These are phyloP conservation scores for Physaria fendleri DNA, from an alignment of 345 rosid genomes.

Conservation along the genomic window DNA sequence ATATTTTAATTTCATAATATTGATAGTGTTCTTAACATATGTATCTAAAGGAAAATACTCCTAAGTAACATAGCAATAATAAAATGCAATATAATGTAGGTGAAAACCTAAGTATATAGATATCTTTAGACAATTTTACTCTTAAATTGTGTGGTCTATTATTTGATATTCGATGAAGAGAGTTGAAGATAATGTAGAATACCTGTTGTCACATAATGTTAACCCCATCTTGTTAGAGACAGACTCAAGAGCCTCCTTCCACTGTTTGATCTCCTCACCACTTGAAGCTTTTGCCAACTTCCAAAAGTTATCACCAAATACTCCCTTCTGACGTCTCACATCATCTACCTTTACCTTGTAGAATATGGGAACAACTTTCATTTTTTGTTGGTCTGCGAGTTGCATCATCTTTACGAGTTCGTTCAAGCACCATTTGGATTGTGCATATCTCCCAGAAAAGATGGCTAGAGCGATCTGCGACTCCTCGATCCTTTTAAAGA, in stretches of 20 bases:
- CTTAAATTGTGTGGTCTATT: neutral
- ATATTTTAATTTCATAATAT: too few species aligned
- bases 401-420: neutral
- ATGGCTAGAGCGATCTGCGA: neutral
- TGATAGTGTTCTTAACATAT: too few species aligned
- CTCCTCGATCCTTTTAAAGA: slow-evolving; percentile 1
- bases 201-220: neutral
- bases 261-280: neutral
- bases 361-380: neutral
- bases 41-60: too few species aligned
- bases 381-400: neutral
- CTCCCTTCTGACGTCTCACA: neutral
- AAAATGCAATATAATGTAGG: too few species aligned
- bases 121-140: too few species aligned
- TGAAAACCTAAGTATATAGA: too few species aligned
- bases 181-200: neutral
- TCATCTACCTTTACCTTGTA: neutral
- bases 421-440: neutral
- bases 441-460: neutral
- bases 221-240: neutral
- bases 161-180: neutral
- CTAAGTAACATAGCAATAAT: too few species aligned
- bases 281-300: neutral
- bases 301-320: neutral
- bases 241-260: slow-evolving; percentile 12